Evolutionary conservation across 1,139 yeast genomes (phyloP).

Genomic region (Spathaspora sp.): DNA sequence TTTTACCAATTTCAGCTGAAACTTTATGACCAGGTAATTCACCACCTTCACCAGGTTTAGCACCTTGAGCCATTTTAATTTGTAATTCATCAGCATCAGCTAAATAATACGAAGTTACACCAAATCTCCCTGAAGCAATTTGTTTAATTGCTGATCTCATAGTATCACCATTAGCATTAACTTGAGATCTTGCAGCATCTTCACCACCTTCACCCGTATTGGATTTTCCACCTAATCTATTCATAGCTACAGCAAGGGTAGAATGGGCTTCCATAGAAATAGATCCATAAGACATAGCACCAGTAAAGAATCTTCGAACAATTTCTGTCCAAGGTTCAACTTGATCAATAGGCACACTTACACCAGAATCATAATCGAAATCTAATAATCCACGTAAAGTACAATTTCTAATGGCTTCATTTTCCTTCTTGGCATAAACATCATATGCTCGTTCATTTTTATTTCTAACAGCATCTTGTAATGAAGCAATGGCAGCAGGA

Average conservation of each 20-base stretch:
- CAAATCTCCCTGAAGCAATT: conserved; percentile 97
- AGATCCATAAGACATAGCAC: conserved; percentile 99
- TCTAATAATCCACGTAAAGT: conserved; percentile 92
- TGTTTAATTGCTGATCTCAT: conserved; percentile 98
- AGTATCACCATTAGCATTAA: conserved; percentile 85
- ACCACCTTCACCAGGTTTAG: conserved; percentile 99
- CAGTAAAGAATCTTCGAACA: conserved; percentile 94
- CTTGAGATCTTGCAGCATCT: conserved; percentile 85
- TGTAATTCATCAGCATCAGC: conserved; percentile 97
- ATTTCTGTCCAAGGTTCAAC: conserved; percentile 99
- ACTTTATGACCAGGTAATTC: conserved; percentile 97
- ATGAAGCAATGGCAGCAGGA: conserved; percentile 90
- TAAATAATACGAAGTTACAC: conserved; percentile 92
- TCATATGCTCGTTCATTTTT: conserved; percentile 92
- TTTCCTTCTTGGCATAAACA: conserved; percentile 83
- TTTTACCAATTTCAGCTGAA: conserved; percentile 82
- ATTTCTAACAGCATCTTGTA: conserved; percentile 96
- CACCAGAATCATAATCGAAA: conserved; percentile 71
- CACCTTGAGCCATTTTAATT: conserved; percentile 99
- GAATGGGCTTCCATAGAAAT: conserved; percentile 98
- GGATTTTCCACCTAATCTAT: conserved; percentile 94
- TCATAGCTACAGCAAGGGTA: conserved; percentile 97
- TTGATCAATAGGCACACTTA: conserved; percentile 88
- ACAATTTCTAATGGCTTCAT: conserved; percentile 89
- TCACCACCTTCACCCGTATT: conserved; percentile 99